A percentile compares a stretch with the other conserved stretches of the same genome.
Evolutionary conservation across 2,329 filamentous ascomycete species (phyloP).

Genomic region (Alternaria alternata): DNA sequence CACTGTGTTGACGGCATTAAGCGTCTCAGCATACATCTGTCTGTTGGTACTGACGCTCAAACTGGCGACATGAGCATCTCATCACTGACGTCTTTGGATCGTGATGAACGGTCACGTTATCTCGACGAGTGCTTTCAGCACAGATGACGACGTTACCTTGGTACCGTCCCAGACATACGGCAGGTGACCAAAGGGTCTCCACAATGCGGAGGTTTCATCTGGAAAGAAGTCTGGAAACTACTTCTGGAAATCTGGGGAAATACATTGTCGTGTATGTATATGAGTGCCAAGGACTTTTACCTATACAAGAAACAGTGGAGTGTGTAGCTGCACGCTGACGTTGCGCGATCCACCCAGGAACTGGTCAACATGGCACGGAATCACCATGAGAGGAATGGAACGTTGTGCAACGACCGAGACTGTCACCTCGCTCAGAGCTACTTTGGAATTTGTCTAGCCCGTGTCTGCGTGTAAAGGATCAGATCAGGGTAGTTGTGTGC

Average conservation of each 20-base stretch:
- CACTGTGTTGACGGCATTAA: conserved; percentile 67
- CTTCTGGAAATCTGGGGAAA: conserved; percentile 18
- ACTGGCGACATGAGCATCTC: conserved; percentile 39
- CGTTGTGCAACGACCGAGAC: background rate
- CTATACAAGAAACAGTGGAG: conserved; percentile 29
- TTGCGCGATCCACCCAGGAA: conserved; percentile 5
- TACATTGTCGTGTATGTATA: conserved; percentile 21
- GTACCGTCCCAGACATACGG: background rate
- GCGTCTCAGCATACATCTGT: conserved; percentile 67
- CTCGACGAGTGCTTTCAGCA: background rate
- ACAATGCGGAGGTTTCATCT: conserved; percentile 9
- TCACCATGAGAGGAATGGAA: background rate
- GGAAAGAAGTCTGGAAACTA: background rate
- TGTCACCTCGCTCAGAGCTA: background rate
- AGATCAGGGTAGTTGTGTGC: background rate
- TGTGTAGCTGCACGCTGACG: conserved; percentile 26
- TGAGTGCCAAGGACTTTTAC: conserved; percentile 11
- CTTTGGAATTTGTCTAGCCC: background rate
- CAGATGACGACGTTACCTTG: background rate
- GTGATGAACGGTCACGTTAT: background rate
- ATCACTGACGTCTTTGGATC: background rate
- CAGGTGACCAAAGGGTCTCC: background rate
- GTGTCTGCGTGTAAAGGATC: background rate
- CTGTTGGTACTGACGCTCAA: conserved; percentile 67
- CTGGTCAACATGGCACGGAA: background rate